These are phyloP conservation scores for Trichosporon sp. DNA, from an alignment of 1,284 basidiomycete genomes.

Conservation along the genomic window DNA sequence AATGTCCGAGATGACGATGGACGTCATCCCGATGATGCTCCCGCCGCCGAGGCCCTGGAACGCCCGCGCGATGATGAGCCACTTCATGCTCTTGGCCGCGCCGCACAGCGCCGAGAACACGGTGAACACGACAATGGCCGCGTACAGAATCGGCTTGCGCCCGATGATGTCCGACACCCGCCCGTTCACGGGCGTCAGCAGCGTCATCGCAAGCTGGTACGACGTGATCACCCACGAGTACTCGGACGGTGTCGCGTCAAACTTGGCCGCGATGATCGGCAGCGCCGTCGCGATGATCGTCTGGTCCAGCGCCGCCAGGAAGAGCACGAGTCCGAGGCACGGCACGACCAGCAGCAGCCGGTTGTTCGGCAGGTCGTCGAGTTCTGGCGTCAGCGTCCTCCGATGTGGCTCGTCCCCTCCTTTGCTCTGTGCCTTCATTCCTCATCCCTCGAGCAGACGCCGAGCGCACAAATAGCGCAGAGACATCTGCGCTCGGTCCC, in stretches of 20 bases:
- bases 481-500: background rate
- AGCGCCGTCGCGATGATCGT: constrained; percentile 41
- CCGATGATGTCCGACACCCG: constrained; percentile 44
- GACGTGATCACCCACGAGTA: constrained; percentile 39
- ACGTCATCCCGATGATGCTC: constrained; percentile 30
- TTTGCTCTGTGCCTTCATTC: no score
- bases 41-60: constrained; percentile 45
- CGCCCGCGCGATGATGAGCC: constrained; percentile 38
- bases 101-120: constrained; percentile 42
- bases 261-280: constrained; percentile 31
- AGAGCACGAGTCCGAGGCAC: constrained; percentile 41
- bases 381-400: constrained; percentile 25
- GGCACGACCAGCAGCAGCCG: constrained; percentile 34
- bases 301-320: constrained; percentile 43
- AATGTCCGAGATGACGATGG: constrained; percentile 36
- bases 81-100: constrained; percentile 39
- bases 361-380: constrained; percentile 32
- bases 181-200: constrained; percentile 40
- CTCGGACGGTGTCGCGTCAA: constrained; percentile 33
- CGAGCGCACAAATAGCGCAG: background rate
- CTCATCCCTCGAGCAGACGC: background rate
- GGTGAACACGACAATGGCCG: constrained; percentile 38
- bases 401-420: background rate
- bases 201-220: constrained; percentile 36
- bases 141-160: constrained; percentile 43